A percentile compares a stretch with the other conserved stretches of the same genome.
Conservation (phyloP, 805 yeast genomes). For the Wickerhamia fluorescens region DNA sequence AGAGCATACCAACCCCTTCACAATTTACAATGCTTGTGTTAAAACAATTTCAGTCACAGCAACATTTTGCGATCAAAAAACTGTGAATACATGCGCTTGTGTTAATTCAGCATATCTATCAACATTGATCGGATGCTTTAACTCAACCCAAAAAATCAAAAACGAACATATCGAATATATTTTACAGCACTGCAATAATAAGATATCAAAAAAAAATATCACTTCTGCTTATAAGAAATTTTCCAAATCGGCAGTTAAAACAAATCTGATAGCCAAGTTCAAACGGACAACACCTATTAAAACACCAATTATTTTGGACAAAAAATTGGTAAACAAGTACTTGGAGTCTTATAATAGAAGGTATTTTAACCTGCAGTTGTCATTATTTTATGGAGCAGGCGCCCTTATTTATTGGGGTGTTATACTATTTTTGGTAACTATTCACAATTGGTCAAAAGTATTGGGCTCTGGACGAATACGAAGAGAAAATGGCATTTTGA, state of each 20-base stretch:
- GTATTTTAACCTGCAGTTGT: slow-evolving; percentile 15
- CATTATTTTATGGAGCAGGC: slow-evolving; percentile 20
- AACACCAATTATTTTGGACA: slow-evolving; percentile 20
- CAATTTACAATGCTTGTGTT: neutral
- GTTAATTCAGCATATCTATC: neutral
- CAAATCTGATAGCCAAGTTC: slow-evolving; percentile 7
- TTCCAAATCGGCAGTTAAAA: too few species aligned
- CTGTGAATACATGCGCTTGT: neutral
- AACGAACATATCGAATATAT: too few species aligned
- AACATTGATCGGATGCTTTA: neutral
- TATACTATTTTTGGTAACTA: slow-evolving; percentile 5
- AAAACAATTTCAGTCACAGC: neutral
- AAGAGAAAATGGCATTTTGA: slow-evolving; percentile 18
- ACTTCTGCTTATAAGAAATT: too few species aligned
- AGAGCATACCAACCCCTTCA: neutral
- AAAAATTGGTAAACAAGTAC: slow-evolving; percentile 6
- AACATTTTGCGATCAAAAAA: neutral
- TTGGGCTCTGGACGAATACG: slow-evolving; percentile 27
- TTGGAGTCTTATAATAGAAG: slow-evolving; percentile 10
- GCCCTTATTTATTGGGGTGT: slow-evolving; percentile 15
- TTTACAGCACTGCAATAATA: too few species aligned
- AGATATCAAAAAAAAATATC: too few species aligned
- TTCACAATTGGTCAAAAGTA: slow-evolving; percentile 7
- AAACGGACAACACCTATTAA: slow-evolving; percentile 11
- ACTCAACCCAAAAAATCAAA: neutral